Base-by-base conservation (phyloP, 306 rosid genomes). In the Benincasa hispida region DNA sequence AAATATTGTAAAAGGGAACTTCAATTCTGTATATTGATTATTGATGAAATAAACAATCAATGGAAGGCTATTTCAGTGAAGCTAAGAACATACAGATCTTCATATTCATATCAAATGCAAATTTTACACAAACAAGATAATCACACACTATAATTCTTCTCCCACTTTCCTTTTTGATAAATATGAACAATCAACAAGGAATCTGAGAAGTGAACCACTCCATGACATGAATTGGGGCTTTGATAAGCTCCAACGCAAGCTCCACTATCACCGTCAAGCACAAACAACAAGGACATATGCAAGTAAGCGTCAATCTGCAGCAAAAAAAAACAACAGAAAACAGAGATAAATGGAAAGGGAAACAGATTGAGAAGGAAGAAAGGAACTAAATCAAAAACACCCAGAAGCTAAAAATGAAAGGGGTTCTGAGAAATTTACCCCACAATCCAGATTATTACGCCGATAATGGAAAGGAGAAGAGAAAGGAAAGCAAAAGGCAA, bases 401-500 rank as follows among this genome's bases (percentile, higher is more conserved):
- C 78, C 78, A 75, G 78, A 75, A 75, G 67, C 32, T 35, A 35
- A 75, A 74, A 75, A 12, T 19, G 14, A 7, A 35, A 55, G 37
- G 67, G 53, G 45, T 25, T 28, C 2, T 6, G 30, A 61, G 45
- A 30, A 21, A 54, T 63, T 22, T 85, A 91, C 96, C 96, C 96
- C 69, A 92, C 88, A 70, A 90, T 90, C 96, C 94, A 92, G 54
- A 92, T 7, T 58, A 91, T 9, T 50, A 92, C 5, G 77, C 91
- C 96, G 81, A 92, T 82, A 77, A 92, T 41, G 78, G 97, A 93
- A 85, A 93, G 17, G 60, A 93, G 15, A 73, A 91, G 91, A 22
- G 85, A 78, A 76, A 93, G 89, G 55, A 89, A 75, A 32, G 98
- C 97, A 66, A 93, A 91, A 78, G 98, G 96, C 58, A 93, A 93